phyloP scores from a whole-genome alignment of 208 protist species.

The Strigomonas culicis region DNA sequence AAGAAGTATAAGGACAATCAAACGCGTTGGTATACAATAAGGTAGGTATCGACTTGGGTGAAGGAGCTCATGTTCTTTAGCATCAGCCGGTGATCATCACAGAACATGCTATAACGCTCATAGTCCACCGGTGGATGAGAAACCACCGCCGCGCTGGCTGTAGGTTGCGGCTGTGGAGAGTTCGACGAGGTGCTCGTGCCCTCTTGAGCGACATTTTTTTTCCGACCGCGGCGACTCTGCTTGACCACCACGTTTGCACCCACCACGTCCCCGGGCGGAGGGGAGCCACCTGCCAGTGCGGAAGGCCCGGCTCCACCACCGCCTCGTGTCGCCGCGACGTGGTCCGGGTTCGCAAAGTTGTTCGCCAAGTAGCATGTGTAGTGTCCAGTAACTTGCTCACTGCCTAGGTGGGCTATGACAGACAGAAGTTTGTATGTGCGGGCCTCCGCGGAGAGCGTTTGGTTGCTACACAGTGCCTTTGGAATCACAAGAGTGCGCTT shows the following conservation, averaged over 20 bases:
- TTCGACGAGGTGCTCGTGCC: neutral
- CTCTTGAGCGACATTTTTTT: too few relatives aligned
- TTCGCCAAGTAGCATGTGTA: slow-evolving; percentile 73
- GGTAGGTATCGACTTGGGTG: slow-evolving; percentile 35
- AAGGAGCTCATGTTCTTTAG: too few relatives aligned
- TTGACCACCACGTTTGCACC: too few relatives aligned
- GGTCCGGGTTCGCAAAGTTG: slow-evolving; percentile 31
- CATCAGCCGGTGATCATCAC: too few relatives aligned
- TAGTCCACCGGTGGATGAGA: slow-evolving; percentile 29
- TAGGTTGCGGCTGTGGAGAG: too few relatives aligned
- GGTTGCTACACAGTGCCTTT: slow-evolving; percentile 40
- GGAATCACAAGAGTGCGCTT: slow-evolving; percentile 46
- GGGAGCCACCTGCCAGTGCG: neutral
- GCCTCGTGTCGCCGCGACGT: neutral
- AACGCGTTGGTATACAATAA: slow-evolving; percentile 69
- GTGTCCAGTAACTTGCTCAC: slow-evolving; percentile 46
- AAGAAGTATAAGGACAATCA: slow-evolving; percentile 4
- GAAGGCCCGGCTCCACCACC: neutral
- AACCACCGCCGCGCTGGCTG: neutral
- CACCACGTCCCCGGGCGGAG: neutral
- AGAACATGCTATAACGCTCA: too few relatives aligned
- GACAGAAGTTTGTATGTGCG: slow-evolving; percentile 64
- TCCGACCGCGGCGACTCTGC: too few relatives aligned
- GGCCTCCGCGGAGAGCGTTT: slow-evolving; percentile 26
- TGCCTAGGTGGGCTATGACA: slow-evolving; percentile 67